A percentile compares a stretch with the other conserved stretches of the same genome.
These are phyloP conservation scores for Fusarium tuaranense DNA, from an alignment of 2,329 filamentous ascomycete species.

Conservation along the genomic window DNA sequence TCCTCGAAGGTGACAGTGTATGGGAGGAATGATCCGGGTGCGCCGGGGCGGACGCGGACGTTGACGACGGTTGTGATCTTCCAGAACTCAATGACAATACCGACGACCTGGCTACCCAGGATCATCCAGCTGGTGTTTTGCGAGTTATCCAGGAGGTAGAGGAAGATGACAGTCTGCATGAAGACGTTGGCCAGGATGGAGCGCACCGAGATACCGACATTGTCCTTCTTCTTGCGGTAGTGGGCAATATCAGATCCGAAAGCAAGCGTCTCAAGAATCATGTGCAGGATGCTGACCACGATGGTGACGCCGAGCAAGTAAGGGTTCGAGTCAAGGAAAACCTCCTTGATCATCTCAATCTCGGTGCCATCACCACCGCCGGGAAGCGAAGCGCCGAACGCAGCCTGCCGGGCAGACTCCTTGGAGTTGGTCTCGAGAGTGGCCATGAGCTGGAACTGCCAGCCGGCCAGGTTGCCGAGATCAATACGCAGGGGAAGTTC, in stretches of 20 bases:
- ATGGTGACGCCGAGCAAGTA: constrained; percentile 88
- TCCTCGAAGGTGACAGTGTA: constrained; percentile 91
- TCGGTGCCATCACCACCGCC: constrained; percentile 91
- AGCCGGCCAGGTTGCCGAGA: constrained; percentile 82
- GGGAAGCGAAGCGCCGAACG: constrained; percentile 76
- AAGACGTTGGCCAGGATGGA: constrained; percentile 97
- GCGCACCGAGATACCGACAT: constrained; percentile 94
- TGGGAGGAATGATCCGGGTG: constrained; percentile 77
- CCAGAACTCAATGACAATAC: constrained; percentile 80
- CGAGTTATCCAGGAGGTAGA: constrained; percentile 97
- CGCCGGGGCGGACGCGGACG: constrained; percentile 79
- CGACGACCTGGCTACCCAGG: constrained; percentile 89
- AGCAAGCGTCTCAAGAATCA: constrained; percentile 94
- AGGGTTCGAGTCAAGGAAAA: constrained; percentile 92
- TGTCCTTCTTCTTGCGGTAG: constrained; percentile 99
- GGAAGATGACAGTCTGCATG: constrained; percentile 96
- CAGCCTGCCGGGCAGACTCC: constrained; percentile 81
- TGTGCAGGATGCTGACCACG: constrained; percentile 87
- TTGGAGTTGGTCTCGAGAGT: constrained; percentile 90
- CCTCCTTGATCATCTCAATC: constrained; percentile 97
- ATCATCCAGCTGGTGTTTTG: constrained; percentile 99
- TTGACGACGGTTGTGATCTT: constrained; percentile 97
- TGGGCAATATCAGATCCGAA: constrained; percentile 98
- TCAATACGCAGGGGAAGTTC: constrained; percentile 85
- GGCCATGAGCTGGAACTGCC: constrained; percentile 90